Evolutionary conservation across 2,329 filamentous ascomycete species (phyloP), one percentile per base, ranked within the genome.

Genomic region (Teratosphaeria nubilosa): DNA sequence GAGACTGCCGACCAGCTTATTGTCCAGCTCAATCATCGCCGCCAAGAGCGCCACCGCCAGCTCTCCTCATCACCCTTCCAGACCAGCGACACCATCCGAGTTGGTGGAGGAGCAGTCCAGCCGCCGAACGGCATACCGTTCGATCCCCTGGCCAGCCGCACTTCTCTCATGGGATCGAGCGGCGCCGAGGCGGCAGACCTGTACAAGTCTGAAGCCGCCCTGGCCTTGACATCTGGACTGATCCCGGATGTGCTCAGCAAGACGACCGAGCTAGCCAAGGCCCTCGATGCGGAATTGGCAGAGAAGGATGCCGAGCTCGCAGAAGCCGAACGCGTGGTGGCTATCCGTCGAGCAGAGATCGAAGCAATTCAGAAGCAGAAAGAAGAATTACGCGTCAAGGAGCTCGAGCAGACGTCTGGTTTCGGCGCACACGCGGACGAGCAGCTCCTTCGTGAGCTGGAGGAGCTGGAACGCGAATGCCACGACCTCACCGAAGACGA

Each of bases 1-100:
- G 81, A 95, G 62, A 88, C 89, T 0, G 91, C 91, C 11, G 89
- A 95, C 66, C 87, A 92, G 63, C 78, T 96, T 56, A 90, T 96
- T 65, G 86, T 88, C 69, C 77, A 80, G 56, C 75, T 83, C 41
- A 94, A 95, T 80, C 84, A 78, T 61, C 75, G 79, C 56, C 84
- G 87, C 61, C 82, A 86, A 55, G 82, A 86, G 56, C 78, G 81
- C 14, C 72, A 73, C 24, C 79, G 81, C 5, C 83, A 89, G 60
- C 80, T 88, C 6, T 95, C 91, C 0, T 95, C 91, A 0, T 91
- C 79, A 5, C 80, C 80, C 1, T 79, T 80, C 59, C 59, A 73
- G 53, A 24, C 20, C 25, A 51, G 34, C 53, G 56, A 48, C 57
- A 55, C 30, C 61, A 56, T 34, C 52, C 34, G 24, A 60, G 62